Conservation (phyloP, 768 basidiomycete genomes). For the Phylloporus rhodoxanthus region DNA sequence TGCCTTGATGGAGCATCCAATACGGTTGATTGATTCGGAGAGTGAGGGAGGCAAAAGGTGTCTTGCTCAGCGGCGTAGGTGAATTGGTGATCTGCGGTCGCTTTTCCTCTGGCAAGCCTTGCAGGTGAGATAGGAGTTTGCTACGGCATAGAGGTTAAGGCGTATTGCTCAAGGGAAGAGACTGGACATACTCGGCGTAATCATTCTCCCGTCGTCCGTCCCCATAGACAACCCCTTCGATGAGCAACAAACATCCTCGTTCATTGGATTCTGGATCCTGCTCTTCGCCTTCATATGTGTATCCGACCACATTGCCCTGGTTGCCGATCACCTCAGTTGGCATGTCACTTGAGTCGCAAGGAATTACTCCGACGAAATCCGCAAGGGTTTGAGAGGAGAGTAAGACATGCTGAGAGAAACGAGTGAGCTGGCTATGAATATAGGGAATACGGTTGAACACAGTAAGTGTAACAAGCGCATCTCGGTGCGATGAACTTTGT, state of each 20-base stretch:
- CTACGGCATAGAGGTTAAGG: constrained; percentile 27
- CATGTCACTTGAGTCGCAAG: constrained; percentile 56
- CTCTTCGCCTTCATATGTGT: constrained; percentile 20
- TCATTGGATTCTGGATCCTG: constrained; percentile 2
- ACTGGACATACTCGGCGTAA: constrained; percentile 48
- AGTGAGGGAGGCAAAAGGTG: constrained; percentile 46
- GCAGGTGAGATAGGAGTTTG: constrained; percentile 40
- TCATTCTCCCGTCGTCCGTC: constrained; percentile 44
- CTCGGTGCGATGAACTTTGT: constrained; percentile 4
- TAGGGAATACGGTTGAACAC: constrained; percentile 57
- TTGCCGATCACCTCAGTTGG: constrained; percentile 37
- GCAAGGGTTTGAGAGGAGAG: constrained; percentile 68
- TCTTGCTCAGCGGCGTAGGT: constrained; percentile 41
- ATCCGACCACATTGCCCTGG: constrained; percentile 30
- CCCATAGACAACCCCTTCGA: constrained; percentile 57
- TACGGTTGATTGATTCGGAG: constrained; percentile 72
- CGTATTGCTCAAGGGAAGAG: background rate
- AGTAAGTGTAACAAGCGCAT: constrained; percentile 55
- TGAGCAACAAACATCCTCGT: constrained; percentile 48
- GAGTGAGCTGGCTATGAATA: constrained; percentile 53
- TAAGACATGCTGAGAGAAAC: constrained; percentile 62
- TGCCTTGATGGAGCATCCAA: constrained; percentile 75
- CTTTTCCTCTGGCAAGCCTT: constrained; percentile 29
- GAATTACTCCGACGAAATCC: constrained; percentile 53
- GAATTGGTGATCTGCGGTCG: constrained; percentile 34